Conservation (phyloP, 2,329 filamentous ascomycete species). For the Corinectria fuckeliana region DNA sequence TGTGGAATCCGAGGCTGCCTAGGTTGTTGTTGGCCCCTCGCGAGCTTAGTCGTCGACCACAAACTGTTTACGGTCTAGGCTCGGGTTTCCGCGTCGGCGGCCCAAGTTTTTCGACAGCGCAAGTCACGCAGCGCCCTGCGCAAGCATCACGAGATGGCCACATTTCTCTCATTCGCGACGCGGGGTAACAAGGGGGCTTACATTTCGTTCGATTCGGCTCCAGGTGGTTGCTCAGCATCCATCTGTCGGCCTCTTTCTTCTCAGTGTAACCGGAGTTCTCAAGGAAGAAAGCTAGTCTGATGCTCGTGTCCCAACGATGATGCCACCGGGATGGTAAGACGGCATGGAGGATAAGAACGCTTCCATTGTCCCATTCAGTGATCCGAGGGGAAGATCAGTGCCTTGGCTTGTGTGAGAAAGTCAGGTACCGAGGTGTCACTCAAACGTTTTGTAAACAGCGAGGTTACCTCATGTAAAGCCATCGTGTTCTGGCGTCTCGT, state of each 20-base stretch:
- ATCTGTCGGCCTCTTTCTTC: background rate
- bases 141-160: background rate
- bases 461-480: background rate
- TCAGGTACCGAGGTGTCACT: background rate
- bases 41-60: background rate
- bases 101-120: background rate
- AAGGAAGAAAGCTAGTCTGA: too few relatives aligned
- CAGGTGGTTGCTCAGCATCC: background rate
- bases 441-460: background rate
- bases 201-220: background rate
- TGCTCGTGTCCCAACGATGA: background rate
- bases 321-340: background rate
- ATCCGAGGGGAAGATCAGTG: background rate
- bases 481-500: background rate
- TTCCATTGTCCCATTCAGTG: background rate
- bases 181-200: background rate
- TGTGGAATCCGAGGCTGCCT: background rate
- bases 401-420: background rate
- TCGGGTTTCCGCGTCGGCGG: background rate
- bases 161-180: background rate
- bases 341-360: background rate
- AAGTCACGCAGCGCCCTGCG: background rate
- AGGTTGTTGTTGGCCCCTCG: background rate
- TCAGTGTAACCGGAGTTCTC: background rate
- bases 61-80: background rate